Percentiles rank a stretch among this genome's conserved stretches.
Evolutionary conservation across 805 yeast genomes (phyloP).

Genomic region (Alloascoidea africana): DNA sequence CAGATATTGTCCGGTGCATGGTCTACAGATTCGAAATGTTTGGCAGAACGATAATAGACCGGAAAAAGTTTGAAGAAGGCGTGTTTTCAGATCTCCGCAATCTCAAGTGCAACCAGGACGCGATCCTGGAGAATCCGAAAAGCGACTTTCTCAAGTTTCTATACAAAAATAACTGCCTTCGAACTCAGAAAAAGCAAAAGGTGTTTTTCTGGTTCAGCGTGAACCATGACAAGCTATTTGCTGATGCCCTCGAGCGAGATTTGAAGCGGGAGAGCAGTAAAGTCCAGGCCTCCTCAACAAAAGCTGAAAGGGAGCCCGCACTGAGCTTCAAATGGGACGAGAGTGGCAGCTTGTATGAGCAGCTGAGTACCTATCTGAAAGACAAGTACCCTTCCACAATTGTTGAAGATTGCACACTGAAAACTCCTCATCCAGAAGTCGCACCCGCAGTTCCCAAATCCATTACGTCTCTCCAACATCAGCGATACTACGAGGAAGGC

Average conservation of each 20-base stretch:
- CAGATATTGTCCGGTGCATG: conserved; percentile 88
- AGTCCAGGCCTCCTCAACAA: conserved; percentile 56
- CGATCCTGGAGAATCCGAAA: conserved; percentile 75
- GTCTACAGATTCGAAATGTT: conserved; percentile 80
- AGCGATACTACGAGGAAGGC: too few species aligned
- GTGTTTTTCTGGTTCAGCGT: conserved; percentile 96
- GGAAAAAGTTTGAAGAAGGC: conserved; percentile 95
- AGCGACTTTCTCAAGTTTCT: conserved; percentile 73
- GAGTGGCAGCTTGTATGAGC: conserved; percentile 18
- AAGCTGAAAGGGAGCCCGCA: conserved; percentile 65
- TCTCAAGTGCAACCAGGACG: conserved; percentile 68
- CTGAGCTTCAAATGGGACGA: conserved; percentile 53
- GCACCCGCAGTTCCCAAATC: too few species aligned
- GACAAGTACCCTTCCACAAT: too few species aligned
- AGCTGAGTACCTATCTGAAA: too few species aligned
- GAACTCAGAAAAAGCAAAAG: conserved; percentile 94
- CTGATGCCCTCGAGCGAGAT: conserved; percentile 89
- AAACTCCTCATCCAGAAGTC: too few species aligned
- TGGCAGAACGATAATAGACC: conserved; percentile 71
- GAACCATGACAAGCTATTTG: conserved; percentile 81
- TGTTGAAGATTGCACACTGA: too few species aligned
- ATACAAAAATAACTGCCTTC: conserved; percentile 71
- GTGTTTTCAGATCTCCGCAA: conserved; percentile 82
- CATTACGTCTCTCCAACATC: too few species aligned
- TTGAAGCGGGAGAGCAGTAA: conserved; percentile 55